phyloP scores from a whole-genome alignment of 805 yeast genomes.

The Saturnispora sekii region DNA sequence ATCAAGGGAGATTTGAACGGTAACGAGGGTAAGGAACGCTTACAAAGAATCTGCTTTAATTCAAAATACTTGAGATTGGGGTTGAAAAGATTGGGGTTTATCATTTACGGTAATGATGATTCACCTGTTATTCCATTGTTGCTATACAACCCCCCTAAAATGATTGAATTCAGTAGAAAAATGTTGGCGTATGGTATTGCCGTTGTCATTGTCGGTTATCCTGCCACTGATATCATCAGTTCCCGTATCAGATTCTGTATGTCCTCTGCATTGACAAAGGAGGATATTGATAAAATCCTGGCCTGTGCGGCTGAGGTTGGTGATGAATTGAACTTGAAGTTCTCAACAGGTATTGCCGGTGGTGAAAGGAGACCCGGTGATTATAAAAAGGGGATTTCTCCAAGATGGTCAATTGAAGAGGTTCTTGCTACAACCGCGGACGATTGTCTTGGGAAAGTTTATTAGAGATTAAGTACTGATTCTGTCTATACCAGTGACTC shows the following conservation, averaged over 20 bases:
- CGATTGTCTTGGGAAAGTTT: conserved; percentile 35
- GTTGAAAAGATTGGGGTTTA: conserved; percentile 84
- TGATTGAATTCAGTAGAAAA: conserved; percentile 86
- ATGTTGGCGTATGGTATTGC: conserved; percentile 76
- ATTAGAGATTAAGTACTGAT: conserved; percentile 7
- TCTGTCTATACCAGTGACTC: background rate
- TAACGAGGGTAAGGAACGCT: conserved; percentile 86
- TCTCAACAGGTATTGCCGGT: conserved; percentile 69
- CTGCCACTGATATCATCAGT: conserved; percentile 88
- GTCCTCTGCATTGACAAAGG: conserved; percentile 84
- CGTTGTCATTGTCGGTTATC: conserved; percentile 94
- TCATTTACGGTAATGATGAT: conserved; percentile 90
- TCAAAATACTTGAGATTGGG: conserved; percentile 90
- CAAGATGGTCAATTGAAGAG: conserved; percentile 73
- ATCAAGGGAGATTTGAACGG: conserved; percentile 78
- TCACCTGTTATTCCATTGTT: conserved; percentile 91
- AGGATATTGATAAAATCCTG: conserved; percentile 78
- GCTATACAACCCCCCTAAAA: conserved; percentile 82
- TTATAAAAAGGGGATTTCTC: conserved; percentile 41
- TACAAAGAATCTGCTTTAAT: conserved; percentile 90
- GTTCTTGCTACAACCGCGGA: conserved; percentile 63
- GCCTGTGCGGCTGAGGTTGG: conserved; percentile 70
- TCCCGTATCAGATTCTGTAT: conserved; percentile 91
- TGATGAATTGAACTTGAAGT: conserved; percentile 62
- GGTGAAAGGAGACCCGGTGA: conserved; percentile 46